These are phyloP conservation scores for Euphorbia corollata DNA, from an alignment of 441 rosid species.

Conservation along the genomic window DNA sequence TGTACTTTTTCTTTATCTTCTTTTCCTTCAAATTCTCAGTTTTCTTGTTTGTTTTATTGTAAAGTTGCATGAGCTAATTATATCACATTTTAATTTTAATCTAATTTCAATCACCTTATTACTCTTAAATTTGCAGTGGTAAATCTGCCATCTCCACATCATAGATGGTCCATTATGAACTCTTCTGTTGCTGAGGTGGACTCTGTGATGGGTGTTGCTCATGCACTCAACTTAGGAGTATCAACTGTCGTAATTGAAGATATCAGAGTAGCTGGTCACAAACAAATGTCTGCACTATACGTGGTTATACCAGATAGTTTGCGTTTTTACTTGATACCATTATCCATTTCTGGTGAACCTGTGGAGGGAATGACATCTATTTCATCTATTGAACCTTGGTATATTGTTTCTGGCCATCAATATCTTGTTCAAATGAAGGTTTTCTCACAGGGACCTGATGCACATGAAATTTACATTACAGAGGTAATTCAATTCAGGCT, in stretches of 20 bases:
- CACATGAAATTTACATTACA: slow-evolving; percentile 72
- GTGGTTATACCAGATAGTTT: slow-evolving; percentile 73
- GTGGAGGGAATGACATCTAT: slow-evolving; percentile 43
- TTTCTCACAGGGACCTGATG: slow-evolving; percentile 56
- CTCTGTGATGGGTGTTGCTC: slow-evolving; percentile 46
- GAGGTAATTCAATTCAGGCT: slow-evolving; percentile 49
- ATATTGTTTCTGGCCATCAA: slow-evolving; percentile 61
- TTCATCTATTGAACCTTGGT: slow-evolving; percentile 65
- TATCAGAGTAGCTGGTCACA: slow-evolving; percentile 80
- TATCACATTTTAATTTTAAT: slow-evolving; percentile 6
- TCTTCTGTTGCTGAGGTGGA: slow-evolving; percentile 71
- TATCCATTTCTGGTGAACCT: slow-evolving; percentile 54
- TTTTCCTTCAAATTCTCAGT: neutral
- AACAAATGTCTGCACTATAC: slow-evolving; percentile 70
- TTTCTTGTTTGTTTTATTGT: neutral
- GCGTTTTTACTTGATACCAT: slow-evolving; percentile 45
- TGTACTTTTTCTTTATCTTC: slow-evolving; percentile 3
- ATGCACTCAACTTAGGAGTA: slow-evolving; percentile 60
- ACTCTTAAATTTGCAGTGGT: slow-evolving; percentile 53
- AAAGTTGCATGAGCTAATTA: slow-evolving; percentile 4
- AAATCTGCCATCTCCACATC: slow-evolving; percentile 69
- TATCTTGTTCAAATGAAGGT: slow-evolving; percentile 71
- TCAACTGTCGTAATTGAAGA: slow-evolving; percentile 76
- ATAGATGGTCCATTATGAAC: slow-evolving; percentile 72
- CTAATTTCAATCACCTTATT: slow-evolving; percentile 18